Conservation (phyloP, 495 filamentous ascomycete genomes). For the Trichoderma reesei region DNA sequence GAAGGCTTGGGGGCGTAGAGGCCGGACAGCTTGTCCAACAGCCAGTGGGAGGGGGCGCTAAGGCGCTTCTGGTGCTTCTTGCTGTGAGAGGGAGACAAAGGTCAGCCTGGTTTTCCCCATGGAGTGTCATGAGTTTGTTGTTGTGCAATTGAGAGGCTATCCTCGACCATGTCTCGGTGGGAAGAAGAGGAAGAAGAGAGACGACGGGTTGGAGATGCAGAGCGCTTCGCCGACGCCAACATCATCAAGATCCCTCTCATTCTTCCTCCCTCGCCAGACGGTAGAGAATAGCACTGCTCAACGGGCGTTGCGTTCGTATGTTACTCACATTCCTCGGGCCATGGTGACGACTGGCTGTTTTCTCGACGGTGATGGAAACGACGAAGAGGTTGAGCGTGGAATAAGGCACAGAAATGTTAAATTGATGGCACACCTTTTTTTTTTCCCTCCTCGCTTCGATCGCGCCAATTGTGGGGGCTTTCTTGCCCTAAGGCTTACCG, state of each 20-base stretch:
- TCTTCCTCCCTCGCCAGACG: neutral
- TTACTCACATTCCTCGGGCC: constrained; percentile 59
- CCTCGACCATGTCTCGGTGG: neutral
- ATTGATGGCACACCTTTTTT: constrained; percentile 9
- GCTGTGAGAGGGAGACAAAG: constrained; percentile 38
- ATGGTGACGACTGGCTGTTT: constrained; percentile 31
- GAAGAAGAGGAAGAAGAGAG: neutral
- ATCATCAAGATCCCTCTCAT: neutral
- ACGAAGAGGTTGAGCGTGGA: constrained; percentile 7
- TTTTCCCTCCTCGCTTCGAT: constrained; percentile 9
- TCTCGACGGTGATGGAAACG: constrained; percentile 7
- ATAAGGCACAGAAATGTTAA: neutral
- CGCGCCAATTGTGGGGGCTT: constrained; percentile 5
- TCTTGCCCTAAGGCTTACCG: constrained; percentile 3
- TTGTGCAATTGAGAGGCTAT: neutral
- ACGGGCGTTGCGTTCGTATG: too few species aligned
- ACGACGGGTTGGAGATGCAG: too few species aligned
- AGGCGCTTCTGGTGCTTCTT: constrained; percentile 99
- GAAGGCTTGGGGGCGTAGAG: constrained; percentile 94
- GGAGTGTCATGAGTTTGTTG: neutral
- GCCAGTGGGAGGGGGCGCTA: constrained; percentile 97
- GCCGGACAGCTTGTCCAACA: constrained; percentile 97
- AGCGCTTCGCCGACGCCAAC: too few species aligned
- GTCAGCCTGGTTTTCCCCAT: neutral
- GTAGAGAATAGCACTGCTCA: neutral